Conservation (phyloP, 2,329 filamentous ascomycete species). For the Pleoardoris graminearum region DNA sequence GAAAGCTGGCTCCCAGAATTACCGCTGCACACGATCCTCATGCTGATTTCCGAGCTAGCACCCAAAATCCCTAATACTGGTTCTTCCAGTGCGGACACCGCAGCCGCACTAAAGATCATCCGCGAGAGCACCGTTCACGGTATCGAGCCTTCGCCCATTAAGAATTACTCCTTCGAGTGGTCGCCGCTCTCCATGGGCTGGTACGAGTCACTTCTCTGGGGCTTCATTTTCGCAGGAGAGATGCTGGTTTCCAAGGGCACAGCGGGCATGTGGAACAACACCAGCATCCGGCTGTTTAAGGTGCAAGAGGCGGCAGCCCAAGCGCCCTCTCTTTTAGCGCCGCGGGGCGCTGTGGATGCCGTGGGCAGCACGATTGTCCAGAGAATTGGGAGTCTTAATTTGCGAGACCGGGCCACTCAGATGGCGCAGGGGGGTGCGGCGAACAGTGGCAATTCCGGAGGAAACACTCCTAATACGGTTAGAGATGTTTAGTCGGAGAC, state of each 20-base stretch:
- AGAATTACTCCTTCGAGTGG: constrained; percentile 93
- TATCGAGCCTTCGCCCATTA: constrained; percentile 73
- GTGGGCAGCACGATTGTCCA: constrained; percentile 89
- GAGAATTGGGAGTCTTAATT: constrained; percentile 78
- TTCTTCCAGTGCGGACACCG: constrained; percentile 43
- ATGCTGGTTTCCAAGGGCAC: constrained; percentile 85
- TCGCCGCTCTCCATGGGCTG: constrained; percentile 86
- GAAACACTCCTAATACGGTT: constrained; percentile 29
- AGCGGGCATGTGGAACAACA: constrained; percentile 93
- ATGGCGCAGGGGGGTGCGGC: constrained; percentile 19
- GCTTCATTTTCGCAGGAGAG: constrained; percentile 87
- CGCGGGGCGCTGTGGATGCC: constrained; percentile 87
- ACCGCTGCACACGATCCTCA: constrained; percentile 83
- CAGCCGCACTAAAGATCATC: constrained; percentile 54
- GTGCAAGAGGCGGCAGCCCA: constrained; percentile 82
- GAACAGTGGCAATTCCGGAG: constrained; percentile 26
- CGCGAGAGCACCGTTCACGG: constrained; percentile 66
- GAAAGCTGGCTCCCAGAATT: constrained; percentile 92
- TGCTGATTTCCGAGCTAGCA: constrained; percentile 67
- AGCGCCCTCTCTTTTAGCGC: constrained; percentile 79
- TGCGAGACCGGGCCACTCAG: constrained; percentile 53
- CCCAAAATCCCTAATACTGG: constrained; percentile 56
- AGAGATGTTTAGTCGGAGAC: constrained; percentile 40
- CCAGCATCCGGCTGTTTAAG: constrained; percentile 81
- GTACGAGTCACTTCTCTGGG: constrained; percentile 95